Percentiles rank a stretch among this genome's conserved stretches.
These are phyloP conservation scores for Colletotrichum destructivum DNA, from an alignment of 2,329 filamentous ascomycete species.

Conservation along the genomic window DNA sequence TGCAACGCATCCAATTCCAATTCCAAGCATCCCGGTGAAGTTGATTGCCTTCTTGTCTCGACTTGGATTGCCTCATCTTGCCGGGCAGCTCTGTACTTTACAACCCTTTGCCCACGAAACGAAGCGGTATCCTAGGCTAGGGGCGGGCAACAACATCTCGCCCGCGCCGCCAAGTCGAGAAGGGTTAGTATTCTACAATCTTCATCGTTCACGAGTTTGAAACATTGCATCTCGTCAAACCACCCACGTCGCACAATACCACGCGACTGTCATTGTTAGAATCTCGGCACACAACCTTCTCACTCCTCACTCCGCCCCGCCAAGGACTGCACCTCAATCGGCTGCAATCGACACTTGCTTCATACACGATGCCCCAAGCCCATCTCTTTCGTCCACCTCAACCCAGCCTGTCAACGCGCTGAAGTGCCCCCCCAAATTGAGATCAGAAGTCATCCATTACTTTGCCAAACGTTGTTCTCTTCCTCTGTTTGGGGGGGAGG, in stretches of 20 bases:
- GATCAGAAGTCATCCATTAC: too few relatives aligned
- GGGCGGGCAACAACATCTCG: conserved; percentile 1
- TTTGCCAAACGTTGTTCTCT: too few relatives aligned
- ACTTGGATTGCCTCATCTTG: not conserved
- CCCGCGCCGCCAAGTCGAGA: conserved; percentile 15
- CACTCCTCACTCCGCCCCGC: not conserved
- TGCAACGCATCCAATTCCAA: too few relatives aligned
- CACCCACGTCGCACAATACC: conserved; percentile 8
- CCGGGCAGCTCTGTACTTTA: conserved; percentile 14
- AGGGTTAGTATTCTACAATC: not conserved
- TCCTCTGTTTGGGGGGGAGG: not conserved
- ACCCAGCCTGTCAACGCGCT: not conserved
- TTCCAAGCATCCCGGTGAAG: not conserved
- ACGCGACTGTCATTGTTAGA: conserved; percentile 20
- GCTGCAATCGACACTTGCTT: not conserved
- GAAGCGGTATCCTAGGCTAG: conserved; percentile 4
- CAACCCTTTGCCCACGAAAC: conserved; percentile 16
- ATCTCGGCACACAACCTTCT: not conserved
- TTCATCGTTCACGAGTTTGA: not conserved
- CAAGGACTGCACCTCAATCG: conserved; percentile 2
- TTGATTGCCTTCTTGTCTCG: conserved; percentile 2
- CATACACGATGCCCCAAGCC: not conserved
- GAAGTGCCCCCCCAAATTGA: not conserved
- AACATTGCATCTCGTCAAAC: conserved; percentile 11
- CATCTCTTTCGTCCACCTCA: not conserved